These are phyloP conservation scores for Teratosphaeria pseudoeucalypti DNA, from an alignment of 2,329 filamentous ascomycete genomes.

Conservation along the genomic window DNA sequence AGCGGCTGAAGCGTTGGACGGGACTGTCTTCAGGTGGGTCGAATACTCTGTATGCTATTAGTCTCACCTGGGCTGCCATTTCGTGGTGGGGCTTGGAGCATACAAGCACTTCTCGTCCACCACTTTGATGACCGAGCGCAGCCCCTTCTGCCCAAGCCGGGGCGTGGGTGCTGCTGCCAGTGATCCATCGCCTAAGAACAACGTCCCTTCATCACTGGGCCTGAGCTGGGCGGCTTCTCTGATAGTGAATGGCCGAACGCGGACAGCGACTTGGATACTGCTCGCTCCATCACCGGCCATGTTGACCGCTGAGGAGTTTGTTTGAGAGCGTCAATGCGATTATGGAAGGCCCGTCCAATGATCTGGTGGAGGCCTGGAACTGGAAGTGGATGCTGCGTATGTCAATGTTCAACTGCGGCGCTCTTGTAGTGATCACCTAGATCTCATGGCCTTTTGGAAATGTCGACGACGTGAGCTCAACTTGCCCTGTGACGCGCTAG, in stretches of 20 bases:
- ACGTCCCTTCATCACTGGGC: conserved; percentile 67
- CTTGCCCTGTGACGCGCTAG: not conserved
- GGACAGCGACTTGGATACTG: conserved; percentile 44
- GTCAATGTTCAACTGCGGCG: not conserved
- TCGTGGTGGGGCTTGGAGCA: conserved; percentile 23
- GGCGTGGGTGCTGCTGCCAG: conserved; percentile 77
- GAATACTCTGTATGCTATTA: conserved; percentile 59
- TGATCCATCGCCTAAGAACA: conserved; percentile 95
- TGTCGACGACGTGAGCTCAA: not conserved
- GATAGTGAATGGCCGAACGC: conserved; percentile 63
- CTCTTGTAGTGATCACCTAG: not conserved
- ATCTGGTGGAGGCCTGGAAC: not conserved
- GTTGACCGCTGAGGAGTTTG: not conserved
- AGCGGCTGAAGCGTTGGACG: conserved; percentile 75
- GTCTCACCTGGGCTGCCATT: not conserved
- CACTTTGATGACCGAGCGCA: conserved; percentile 88
- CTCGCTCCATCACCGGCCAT: conserved; percentile 32
- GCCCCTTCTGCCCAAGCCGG: conserved; percentile 74
- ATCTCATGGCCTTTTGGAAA: not conserved
- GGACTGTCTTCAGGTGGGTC: conserved; percentile 93
- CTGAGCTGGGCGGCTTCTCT: conserved; percentile 87
- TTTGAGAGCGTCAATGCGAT: not conserved
- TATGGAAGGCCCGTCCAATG: not conserved
- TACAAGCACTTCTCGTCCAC: conserved; percentile 94
- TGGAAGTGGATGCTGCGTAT: not conserved